phyloP scores from a whole-genome alignment of 768 basidiomycete species.

The Psilocybe tampanensis region DNA sequence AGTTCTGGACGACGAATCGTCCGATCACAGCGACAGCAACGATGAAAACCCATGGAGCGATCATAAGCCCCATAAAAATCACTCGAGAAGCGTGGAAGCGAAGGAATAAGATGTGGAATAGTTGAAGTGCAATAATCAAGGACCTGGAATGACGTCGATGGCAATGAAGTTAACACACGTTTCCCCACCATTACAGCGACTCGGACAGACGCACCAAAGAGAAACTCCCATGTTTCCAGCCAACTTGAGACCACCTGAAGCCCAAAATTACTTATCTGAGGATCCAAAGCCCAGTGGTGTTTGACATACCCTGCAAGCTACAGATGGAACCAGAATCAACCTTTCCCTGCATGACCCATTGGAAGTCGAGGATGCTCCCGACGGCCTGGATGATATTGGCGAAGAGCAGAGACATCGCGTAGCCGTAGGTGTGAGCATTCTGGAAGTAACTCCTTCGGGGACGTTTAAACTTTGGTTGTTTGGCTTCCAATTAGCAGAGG shows the following conservation, averaged over 20 bases:
- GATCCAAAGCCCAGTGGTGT: too few relatives aligned
- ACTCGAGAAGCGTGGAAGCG: constrained; percentile 24
- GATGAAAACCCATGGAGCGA: constrained; percentile 37
- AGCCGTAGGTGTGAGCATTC: constrained; percentile 28
- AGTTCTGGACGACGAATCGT: constrained; percentile 34
- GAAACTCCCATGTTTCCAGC: constrained; percentile 44
- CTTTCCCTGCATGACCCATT: constrained; percentile 27
- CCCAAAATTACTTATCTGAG: too few relatives aligned
- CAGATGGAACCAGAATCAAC: constrained; percentile 22
- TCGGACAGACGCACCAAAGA: constrained; percentile 23
- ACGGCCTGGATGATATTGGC: constrained; percentile 30
- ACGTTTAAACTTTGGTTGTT: constrained; percentile 17
- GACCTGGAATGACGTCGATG: constrained; percentile 31
- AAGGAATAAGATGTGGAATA: constrained; percentile 41
- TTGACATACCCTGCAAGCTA: constrained; percentile 25
- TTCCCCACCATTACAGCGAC: too few relatives aligned
- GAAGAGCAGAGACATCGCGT: constrained; percentile 27
- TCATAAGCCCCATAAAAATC: constrained; percentile 28
- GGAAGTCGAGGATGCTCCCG: constrained; percentile 27
- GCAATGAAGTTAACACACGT: too few relatives aligned
- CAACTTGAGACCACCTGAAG: constrained; percentile 18
- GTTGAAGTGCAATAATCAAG: constrained; percentile 22
- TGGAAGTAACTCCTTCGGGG: constrained; percentile 20
- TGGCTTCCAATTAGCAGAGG: background rate
- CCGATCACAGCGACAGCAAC: constrained; percentile 37